Percentiles rank a stretch among this genome's conserved stretches.
These are phyloP conservation scores for Epichloe brachyelytri DNA, from an alignment of 2,329 filamentous ascomycete species.

Conservation along the genomic window DNA sequence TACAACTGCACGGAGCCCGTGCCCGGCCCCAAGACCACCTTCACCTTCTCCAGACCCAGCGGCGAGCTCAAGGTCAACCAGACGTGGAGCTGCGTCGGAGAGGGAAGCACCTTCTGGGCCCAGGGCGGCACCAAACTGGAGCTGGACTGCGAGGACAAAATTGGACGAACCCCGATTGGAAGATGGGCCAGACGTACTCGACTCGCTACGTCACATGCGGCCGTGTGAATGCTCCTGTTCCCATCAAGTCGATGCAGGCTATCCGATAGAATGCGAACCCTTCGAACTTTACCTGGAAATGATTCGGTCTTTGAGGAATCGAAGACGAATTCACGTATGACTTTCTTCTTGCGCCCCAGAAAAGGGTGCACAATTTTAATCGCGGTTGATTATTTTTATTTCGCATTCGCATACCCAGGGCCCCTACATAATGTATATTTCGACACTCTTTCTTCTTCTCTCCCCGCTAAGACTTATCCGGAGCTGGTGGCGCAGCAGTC, in stretches of 20 bases:
- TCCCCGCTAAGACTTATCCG: no score
- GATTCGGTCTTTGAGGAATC: neutral
- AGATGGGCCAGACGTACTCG: conserved; percentile 19
- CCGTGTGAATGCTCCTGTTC: conserved; percentile 12
- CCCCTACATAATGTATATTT: conserved; percentile 3
- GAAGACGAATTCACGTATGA: neutral
- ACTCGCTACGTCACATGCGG: conserved; percentile 16
- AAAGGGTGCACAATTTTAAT: neutral
- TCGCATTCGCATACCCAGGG: neutral
- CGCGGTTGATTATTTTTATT: neutral
- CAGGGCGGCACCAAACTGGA: conserved; percentile 14
- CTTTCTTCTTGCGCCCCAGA: neutral
- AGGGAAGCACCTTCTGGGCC: conserved; percentile 20
- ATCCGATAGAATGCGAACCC: conserved; percentile 11
- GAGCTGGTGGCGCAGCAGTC: neutral
- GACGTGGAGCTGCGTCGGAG: conserved; percentile 34
- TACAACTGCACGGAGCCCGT: conserved; percentile 30
- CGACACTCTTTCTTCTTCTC: neutral
- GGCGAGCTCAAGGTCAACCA: conserved; percentile 31
- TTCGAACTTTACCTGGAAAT: neutral
- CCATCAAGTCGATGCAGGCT: conserved; percentile 15
- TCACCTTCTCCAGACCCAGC: conserved; percentile 27
- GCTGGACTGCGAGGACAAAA: conserved; percentile 17
- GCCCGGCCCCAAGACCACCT: conserved; percentile 20
- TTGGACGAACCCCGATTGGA: conserved; percentile 20